phyloP scores from a whole-genome alignment of 768 basidiomycete genomes.

The Hemileccinum impolitum region DNA sequence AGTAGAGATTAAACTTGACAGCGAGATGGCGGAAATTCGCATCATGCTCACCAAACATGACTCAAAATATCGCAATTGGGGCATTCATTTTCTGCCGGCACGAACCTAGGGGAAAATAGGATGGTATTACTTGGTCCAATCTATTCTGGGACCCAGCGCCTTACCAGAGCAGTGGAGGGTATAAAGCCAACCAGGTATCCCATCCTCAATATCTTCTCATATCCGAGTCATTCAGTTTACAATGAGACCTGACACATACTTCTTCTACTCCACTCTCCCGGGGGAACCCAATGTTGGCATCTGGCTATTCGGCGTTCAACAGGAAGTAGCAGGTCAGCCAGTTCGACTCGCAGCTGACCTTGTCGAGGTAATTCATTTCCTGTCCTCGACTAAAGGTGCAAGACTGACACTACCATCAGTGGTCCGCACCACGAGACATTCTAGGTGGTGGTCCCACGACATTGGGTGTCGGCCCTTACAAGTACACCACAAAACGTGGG shows the following conservation, averaged over 20 bases:
- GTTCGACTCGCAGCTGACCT: slow-evolving; percentile 2
- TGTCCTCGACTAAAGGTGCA: too few species aligned
- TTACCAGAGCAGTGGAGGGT: not conserved
- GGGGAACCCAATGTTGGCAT: not conserved
- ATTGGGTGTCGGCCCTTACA: not conserved
- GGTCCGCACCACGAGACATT: not conserved
- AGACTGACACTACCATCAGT: not conserved
- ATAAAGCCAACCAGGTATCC: not conserved
- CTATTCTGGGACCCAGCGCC: too few species aligned
- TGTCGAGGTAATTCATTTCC: not conserved
- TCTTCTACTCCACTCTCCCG: not conserved
- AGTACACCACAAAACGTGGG: not conserved
- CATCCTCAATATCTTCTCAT: not conserved
- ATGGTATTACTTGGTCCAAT: too few species aligned
- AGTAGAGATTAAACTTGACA: too few species aligned
- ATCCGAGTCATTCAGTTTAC: not conserved
- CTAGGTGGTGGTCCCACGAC: not conserved
- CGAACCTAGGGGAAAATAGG: too few species aligned
- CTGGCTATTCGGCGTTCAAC: not conserved
- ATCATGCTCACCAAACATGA: too few species aligned
- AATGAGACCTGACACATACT: not conserved
- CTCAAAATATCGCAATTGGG: too few species aligned
- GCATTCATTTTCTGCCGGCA: too few species aligned
- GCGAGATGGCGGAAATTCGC: too few species aligned
- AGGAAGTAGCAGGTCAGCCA: not conserved